A percentile compares a stretch with the other conserved stretches of the same genome.
These are phyloP conservation scores for Sporothrix protearum DNA, from an alignment of 2,329 filamentous ascomycete genomes.

Conservation along the genomic window DNA sequence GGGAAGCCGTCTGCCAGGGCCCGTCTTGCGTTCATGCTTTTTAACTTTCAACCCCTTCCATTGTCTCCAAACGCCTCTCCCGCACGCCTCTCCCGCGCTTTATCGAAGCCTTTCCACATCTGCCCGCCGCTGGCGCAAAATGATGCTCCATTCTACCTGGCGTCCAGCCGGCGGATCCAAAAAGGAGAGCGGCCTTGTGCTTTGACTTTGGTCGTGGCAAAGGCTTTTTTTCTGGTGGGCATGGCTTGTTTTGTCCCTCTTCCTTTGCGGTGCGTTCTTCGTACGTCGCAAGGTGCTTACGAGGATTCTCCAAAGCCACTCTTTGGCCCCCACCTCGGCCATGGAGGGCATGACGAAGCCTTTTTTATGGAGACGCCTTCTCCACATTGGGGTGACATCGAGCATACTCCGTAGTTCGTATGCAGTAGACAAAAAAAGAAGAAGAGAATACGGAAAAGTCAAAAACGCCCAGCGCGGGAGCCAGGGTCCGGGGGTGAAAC, in stretches of 20 bases:
- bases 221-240: not conserved
- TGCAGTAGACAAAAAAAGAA: too few relatives aligned
- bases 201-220: not conserved
- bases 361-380: not conserved
- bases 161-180: not conserved
- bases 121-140: not conserved
- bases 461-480: not conserved
- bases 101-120: too few relatives aligned
- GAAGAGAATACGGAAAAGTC: not conserved
- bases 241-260: not conserved
- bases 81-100: too few relatives aligned
- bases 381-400: not conserved
- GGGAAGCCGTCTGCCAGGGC: not conserved
- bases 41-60: not conserved
- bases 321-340: not conserved
- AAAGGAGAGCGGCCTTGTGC: not conserved
- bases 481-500: not conserved
- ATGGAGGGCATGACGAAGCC: not conserved
- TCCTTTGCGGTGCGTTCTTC: too few relatives aligned
- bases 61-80: not conserved
- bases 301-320: not conserved
- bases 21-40: too few relatives aligned
- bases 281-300: too few relatives aligned
- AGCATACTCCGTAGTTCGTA: not conserved
- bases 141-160: not conserved